Percentiles rank a stretch among this genome's conserved stretches.
Evolutionary conservation across 768 basidiomycete species (phyloP).

Genomic region (Lactarius sanguifluus): DNA sequence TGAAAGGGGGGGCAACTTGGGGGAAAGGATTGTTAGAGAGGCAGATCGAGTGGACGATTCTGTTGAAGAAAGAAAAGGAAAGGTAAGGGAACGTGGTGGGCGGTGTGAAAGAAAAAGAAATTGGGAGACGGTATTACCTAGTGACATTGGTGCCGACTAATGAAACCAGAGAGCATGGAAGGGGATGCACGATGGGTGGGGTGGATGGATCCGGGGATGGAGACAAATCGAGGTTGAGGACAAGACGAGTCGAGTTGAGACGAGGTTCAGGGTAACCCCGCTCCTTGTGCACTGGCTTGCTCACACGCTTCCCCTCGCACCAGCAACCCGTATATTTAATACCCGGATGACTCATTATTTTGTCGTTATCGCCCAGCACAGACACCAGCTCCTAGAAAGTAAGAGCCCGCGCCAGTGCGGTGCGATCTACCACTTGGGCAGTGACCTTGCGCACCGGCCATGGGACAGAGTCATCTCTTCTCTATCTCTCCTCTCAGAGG

Average conservation of each 20-base stretch:
- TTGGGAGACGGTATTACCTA: constrained; percentile 16
- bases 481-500: not conserved
- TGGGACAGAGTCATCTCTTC: not conserved
- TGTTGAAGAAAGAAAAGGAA: constrained; percentile 6
- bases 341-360: not conserved
- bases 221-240: not conserved
- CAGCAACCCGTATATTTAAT: not conserved
- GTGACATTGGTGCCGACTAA: constrained; percentile 23
- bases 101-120: constrained; percentile 13
- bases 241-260: not conserved
- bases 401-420: not conserved
- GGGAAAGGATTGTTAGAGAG: constrained; percentile 21
- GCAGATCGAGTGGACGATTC: constrained; percentile 22
- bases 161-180: constrained; percentile 12
- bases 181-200: not conserved
- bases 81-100: constrained; percentile 11
- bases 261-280: constrained; percentile 21
- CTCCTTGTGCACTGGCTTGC: not conserved
- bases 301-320: constrained; percentile 3
- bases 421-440: not conserved
- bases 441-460: constrained; percentile 1
- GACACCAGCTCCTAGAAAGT: not conserved
- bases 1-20: constrained; percentile 12
- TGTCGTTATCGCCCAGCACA: not conserved
- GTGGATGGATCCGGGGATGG: not conserved